phyloP scores from a whole-genome alignment of 441 rosid species.

The Jatropha multifida region DNA sequence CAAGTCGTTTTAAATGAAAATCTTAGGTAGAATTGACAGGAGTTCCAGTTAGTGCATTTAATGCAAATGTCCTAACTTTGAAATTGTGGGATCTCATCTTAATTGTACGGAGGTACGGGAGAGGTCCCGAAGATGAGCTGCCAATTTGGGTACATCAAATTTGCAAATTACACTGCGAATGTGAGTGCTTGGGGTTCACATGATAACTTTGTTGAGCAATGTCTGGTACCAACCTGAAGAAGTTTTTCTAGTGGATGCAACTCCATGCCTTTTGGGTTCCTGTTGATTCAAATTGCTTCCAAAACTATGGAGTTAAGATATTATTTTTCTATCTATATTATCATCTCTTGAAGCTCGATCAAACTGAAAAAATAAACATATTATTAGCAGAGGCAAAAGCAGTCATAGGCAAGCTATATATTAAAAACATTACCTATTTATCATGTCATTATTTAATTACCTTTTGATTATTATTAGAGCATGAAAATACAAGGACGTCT shows the following conservation, averaged over 20 bases:
- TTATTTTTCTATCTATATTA: too few relatives aligned
- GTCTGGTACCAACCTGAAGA: conserved; percentile 5
- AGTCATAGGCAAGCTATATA: too few relatives aligned
- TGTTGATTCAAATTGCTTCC: not conserved
- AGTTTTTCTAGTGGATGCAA: not conserved
- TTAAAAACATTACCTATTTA: too few relatives aligned
- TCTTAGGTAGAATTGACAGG: too few relatives aligned
- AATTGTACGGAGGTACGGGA: not conserved
- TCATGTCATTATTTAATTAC: too few relatives aligned
- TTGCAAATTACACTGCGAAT: not conserved
- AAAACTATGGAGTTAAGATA: not conserved
- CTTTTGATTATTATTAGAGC: not conserved
- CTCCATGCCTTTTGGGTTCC: conserved; percentile 10
- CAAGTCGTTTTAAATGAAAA: too few relatives aligned
- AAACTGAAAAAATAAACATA: too few relatives aligned
- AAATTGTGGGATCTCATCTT: too few relatives aligned
- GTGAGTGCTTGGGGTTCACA: not conserved
- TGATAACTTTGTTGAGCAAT: conserved; percentile 1
- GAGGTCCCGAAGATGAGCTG: not conserved
- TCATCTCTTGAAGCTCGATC: too few relatives aligned
- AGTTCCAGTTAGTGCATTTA: too few relatives aligned
- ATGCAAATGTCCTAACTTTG: too few relatives aligned
- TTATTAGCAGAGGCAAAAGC: too few relatives aligned
- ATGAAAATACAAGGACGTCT: not conserved
- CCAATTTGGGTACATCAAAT: not conserved